These are phyloP conservation scores for Pythium coloratum DNA, from an alignment of 352 stramenopile genomes.

Conservation along the genomic window DNA sequence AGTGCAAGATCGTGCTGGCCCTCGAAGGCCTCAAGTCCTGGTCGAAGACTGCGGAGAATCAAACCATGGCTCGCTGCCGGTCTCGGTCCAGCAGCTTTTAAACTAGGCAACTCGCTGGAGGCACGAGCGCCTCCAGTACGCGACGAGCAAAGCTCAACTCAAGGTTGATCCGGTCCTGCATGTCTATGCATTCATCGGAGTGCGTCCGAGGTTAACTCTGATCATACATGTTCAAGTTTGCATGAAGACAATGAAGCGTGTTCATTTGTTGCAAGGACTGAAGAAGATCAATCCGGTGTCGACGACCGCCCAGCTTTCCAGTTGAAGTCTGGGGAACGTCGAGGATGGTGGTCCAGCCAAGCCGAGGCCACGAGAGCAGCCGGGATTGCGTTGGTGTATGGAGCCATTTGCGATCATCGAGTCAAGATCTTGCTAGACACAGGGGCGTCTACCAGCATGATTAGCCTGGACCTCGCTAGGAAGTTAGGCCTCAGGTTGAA, in stretches of 20 bases:
- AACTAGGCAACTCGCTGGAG: no score
- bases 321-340: conserved; percentile 10
- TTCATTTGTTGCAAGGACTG: conserved; percentile 11
- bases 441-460: conserved; percentile 5
- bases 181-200: no score
- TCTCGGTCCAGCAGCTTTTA: no score
- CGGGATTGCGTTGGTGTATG: conserved; percentile 7
- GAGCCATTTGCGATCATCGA: conserved; percentile 12
- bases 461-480: conserved; percentile 12
- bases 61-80: no score
- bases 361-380: neutral
- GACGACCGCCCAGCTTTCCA: neutral
- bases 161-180: neutral
- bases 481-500: neutral
- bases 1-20: no score
- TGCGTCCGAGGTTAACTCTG: neutral
- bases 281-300: neutral
- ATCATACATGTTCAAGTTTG: conserved; percentile 1
- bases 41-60: no score
- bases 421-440: conserved; percentile 8
- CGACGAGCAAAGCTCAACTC: neutral
- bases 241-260: conserved; percentile 10
- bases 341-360: conserved; percentile 12
- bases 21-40: no score
- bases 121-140: no score